These are phyloP conservation scores for Pugionium cornutum DNA, from an alignment of 345 rosid species.

Conservation along the genomic window DNA sequence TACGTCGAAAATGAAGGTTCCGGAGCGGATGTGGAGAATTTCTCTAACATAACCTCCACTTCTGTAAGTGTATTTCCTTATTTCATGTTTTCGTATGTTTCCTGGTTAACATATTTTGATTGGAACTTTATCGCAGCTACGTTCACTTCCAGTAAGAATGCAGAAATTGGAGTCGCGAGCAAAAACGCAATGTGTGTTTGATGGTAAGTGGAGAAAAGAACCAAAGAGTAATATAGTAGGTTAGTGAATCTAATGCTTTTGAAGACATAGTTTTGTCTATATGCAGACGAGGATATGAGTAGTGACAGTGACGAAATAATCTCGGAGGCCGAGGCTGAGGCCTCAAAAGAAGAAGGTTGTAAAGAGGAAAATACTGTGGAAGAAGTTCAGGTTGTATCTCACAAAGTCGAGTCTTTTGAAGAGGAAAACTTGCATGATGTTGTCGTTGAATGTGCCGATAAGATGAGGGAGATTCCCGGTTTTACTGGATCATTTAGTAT, in stretches of 20 bases:
- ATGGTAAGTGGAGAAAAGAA: constrained; percentile 22
- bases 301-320: constrained; percentile 28
- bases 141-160: constrained; percentile 34
- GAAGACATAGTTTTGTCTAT: constrained; percentile 15
- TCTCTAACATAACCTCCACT: constrained; percentile 7
- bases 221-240: background rate
- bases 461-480: constrained; percentile 26
- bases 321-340: constrained; percentile 29
- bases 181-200: constrained; percentile 35
- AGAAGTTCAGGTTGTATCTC: constrained; percentile 17
- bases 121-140: constrained; percentile 10
- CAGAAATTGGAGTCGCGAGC: constrained; percentile 31
- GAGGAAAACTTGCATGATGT: constrained; percentile 15
- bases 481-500: constrained; percentile 20
- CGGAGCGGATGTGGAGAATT: constrained; percentile 13
- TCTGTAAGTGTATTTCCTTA: constrained; percentile 20
- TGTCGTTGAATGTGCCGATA: background rate
- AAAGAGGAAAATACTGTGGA: constrained; percentile 2
- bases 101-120: constrained; percentile 15
- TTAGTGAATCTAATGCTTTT: constrained; percentile 12
- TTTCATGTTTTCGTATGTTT: constrained; percentile 4
- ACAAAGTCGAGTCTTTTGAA: constrained; percentile 21
- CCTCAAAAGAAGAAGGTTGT: constrained; percentile 2
- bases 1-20: background rate
- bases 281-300: constrained; percentile 40